Evolutionary conservation across 2,329 filamentous ascomycete species (phyloP).

Genomic region (Botrytis hyacinthi): DNA sequence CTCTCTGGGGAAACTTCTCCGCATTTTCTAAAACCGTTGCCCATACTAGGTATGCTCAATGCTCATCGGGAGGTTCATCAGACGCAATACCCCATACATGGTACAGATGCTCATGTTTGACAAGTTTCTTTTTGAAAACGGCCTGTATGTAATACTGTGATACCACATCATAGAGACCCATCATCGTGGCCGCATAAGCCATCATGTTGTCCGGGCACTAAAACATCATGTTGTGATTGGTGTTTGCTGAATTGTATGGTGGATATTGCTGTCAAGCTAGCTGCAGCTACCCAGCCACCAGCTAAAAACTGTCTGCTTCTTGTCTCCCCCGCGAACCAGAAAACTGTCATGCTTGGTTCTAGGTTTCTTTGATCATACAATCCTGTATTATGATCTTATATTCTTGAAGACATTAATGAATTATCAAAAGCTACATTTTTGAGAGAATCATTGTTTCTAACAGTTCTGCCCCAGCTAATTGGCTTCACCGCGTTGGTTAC

Average conservation of each 20-base stretch:
- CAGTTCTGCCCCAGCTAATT: background rate
- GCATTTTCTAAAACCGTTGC: background rate
- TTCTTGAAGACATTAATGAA: background rate
- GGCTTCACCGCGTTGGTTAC: conserved; percentile 13
- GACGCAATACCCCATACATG: conserved; percentile 1
- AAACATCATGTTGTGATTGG: background rate
- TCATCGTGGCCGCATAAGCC: conserved; percentile 4
- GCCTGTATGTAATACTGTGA: background rate
- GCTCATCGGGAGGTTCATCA: background rate
- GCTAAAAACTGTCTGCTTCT: conserved; percentile 11
- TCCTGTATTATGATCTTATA: background rate
- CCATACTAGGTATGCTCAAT: background rate
- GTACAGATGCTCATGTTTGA: background rate
- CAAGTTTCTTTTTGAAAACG: background rate
- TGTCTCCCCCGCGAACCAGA: conserved; percentile 21
- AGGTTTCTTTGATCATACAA: background rate
- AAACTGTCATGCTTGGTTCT: conserved; percentile 10
- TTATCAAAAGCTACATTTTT: conserved; percentile 20
- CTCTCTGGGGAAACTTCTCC: background rate
- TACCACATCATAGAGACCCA: background rate
- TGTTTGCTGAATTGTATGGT: background rate
- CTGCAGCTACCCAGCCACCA: conserved; percentile 21
- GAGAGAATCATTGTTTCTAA: background rate
- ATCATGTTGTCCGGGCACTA: background rate
- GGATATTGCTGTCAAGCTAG: conserved; percentile 13